These are phyloP conservation scores for Monosporascus ibericus DNA, from an alignment of 2,329 filamentous ascomycete species.

Conservation along the genomic window DNA sequence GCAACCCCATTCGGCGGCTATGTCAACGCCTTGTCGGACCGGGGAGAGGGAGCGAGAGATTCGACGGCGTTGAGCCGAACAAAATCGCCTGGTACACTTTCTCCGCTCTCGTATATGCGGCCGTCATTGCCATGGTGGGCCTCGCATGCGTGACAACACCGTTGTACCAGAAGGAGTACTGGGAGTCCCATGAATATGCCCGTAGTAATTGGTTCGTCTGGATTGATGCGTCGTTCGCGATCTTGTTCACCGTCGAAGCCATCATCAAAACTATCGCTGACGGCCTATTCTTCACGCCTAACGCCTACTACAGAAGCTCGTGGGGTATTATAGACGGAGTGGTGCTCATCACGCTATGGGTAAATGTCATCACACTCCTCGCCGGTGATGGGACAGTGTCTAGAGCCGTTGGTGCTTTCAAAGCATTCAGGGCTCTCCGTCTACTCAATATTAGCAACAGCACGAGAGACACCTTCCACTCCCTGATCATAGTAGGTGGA, in stretches of 20 bases:
- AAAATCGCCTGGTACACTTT: conserved; percentile 88
- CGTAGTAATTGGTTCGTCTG: conserved; percentile 88
- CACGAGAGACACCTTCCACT: conserved; percentile 92
- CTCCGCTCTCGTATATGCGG: conserved; percentile 87
- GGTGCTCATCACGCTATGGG: conserved; percentile 89
- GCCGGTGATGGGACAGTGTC: conserved; percentile 79
- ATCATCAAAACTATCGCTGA: conserved; percentile 91
- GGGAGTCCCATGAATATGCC: conserved; percentile 50
- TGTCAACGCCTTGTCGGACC: conserved; percentile 91
- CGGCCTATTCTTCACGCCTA: conserved; percentile 92
- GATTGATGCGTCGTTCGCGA: conserved; percentile 83
- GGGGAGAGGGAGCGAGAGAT: conserved; percentile 76
- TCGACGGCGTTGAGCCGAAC: conserved; percentile 85
- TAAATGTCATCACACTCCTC: conserved; percentile 82
- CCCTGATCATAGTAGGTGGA: conserved; percentile 85
- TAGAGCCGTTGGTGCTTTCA: conserved; percentile 90
- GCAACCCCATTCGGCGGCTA: conserved; percentile 69
- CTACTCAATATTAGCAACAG: conserved; percentile 95
- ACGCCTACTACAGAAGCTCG: conserved; percentile 91
- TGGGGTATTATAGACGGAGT: conserved; percentile 96
- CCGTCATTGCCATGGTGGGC: conserved; percentile 96
- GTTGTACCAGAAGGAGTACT: conserved; percentile 86
- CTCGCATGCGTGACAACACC: conserved; percentile 92
- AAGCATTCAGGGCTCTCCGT: conserved; percentile 84
- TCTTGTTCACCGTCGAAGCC: conserved; percentile 80